phyloP scores from a whole-genome alignment of 2,329 filamentous ascomycete genomes.

The Xylariaceae sp. region DNA sequence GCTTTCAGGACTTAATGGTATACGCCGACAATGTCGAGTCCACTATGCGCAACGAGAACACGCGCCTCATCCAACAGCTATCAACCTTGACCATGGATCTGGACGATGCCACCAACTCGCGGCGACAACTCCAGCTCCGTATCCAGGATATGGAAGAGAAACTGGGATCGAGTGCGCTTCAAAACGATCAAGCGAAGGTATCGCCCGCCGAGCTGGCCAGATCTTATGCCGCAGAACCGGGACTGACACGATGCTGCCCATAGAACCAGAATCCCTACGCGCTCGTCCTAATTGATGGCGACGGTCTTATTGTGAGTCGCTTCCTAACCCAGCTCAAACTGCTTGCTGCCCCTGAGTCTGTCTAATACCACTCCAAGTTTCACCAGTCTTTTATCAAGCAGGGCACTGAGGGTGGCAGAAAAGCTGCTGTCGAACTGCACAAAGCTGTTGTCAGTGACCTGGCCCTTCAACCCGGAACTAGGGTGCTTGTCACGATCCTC shows the following conservation, averaged over 20 bases:
- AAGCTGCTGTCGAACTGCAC: slow-evolving; percentile 46
- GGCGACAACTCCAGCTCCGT: slow-evolving; percentile 47
- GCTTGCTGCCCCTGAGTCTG: slow-evolving; percentile 9
- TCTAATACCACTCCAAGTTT: slow-evolving; percentile 42
- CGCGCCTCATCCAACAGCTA: slow-evolving; percentile 38
- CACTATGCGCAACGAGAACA: slow-evolving; percentile 41
- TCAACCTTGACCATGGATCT: slow-evolving; percentile 46
- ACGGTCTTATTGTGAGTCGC: slow-evolving; percentile 52
- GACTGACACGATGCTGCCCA: slow-evolving; percentile 8
- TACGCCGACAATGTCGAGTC: slow-evolving; percentile 43
- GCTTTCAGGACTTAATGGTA: slow-evolving; percentile 42
- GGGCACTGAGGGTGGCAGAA: slow-evolving; percentile 51
- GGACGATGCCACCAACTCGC: slow-evolving; percentile 42
- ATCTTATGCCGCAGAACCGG: slow-evolving; percentile 15
- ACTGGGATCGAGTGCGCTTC: slow-evolving; percentile 33
- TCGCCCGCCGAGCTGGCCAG: slow-evolving; percentile 8
- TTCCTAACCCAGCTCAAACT: slow-evolving; percentile 10
- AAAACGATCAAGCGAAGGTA: slow-evolving; percentile 46
- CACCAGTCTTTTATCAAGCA: slow-evolving; percentile 49
- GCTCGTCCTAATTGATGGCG: slow-evolving; percentile 57
- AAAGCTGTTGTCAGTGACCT: slow-evolving; percentile 42
- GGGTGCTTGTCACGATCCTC: slow-evolving; percentile 52
- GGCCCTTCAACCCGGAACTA: slow-evolving; percentile 43
- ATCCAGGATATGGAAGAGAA: slow-evolving; percentile 38
- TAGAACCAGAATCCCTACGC: slow-evolving; percentile 56